These are phyloP conservation scores for Haplosporangium gracile DNA, from an alignment of 192 early-diverging fungal genomes.

Conservation along the genomic window DNA sequence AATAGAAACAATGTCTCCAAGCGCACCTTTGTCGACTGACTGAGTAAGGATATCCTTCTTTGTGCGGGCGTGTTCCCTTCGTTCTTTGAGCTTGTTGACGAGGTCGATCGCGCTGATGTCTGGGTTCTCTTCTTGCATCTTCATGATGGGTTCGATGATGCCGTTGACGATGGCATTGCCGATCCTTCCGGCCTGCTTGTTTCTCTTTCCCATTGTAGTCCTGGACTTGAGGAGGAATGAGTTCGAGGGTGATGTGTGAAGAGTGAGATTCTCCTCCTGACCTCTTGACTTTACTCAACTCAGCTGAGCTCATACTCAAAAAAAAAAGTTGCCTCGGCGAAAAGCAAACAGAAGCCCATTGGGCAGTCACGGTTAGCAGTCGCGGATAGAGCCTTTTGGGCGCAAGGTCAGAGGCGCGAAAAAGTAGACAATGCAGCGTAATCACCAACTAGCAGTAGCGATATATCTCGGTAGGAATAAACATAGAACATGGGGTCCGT, in stretches of 20 bases:
- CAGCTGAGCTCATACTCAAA: neutral
- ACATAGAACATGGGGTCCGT: too few relatives aligned
- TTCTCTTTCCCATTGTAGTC: conserved; percentile 45
- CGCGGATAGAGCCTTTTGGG: neutral
- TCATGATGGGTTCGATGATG: conserved; percentile 57
- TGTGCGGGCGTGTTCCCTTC: conserved; percentile 33
- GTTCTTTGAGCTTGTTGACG: conserved; percentile 39
- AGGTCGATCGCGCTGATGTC: conserved; percentile 45
- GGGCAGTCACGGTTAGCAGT: neutral
- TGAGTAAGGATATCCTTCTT: conserved; percentile 43
- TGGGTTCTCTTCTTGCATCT: conserved; percentile 56
- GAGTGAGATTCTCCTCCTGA: conserved; percentile 1
- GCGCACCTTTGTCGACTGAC: conserved; percentile 44
- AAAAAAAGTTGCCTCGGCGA: neutral
- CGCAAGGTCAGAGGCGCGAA: neutral
- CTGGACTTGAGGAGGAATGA: neutral
- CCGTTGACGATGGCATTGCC: conserved; percentile 53
- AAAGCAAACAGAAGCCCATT: conserved; percentile 5
- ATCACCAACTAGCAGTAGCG: too few relatives aligned
- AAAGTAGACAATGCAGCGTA: too few relatives aligned
- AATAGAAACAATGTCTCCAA: neutral
- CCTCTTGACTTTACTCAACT: neutral
- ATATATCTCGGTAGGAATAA: too few relatives aligned
- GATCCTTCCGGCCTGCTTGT: conserved; percentile 48
- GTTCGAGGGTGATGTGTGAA: neutral